Evolutionary conservation across 441 rosid genomes (phyloP).

Genomic region (Brassica balearica): DNA sequence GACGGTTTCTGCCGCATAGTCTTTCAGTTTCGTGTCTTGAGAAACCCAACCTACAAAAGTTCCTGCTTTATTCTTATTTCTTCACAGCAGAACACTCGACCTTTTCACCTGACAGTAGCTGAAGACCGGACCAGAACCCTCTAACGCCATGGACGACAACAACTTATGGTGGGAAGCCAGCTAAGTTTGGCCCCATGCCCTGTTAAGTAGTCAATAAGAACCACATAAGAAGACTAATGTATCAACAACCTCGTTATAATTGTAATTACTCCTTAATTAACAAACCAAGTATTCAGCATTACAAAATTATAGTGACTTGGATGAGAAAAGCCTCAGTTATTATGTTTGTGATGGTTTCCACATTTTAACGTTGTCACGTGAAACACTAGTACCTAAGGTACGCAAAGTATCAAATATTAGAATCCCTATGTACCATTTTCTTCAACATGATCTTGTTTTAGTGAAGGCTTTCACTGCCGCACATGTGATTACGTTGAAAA

Average conservation of each 20-base stretch:
- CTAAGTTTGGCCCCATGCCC: conserved; percentile 48
- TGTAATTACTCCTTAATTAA: conserved; percentile 13
- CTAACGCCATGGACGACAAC: conserved; percentile 20
- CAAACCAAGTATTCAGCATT: conserved; percentile 19
- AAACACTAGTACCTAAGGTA: neutral
- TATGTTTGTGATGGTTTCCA: neutral
- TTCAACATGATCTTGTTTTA: conserved; percentile 2
- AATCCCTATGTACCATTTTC: neutral
- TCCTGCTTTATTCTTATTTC: conserved; percentile 27
- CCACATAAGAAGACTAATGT: conserved; percentile 18
- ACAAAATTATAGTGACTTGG: conserved; percentile 12
- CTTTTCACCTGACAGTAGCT: conserved; percentile 24
- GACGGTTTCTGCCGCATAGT: conserved; percentile 5
- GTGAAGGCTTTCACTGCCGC: conserved; percentile 16
- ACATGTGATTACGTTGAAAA: conserved; percentile 20
- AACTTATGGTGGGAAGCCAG: conserved; percentile 20
- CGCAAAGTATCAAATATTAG: neutral
- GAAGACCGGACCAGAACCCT: conserved; percentile 23
- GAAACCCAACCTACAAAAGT: conserved; percentile 3
- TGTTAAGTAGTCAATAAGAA: conserved; percentile 26
- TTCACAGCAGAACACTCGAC: conserved; percentile 12
- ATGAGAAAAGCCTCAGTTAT: conserved; percentile 1
- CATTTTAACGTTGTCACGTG: neutral
- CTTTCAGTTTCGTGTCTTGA: neutral
- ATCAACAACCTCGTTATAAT: neutral